Base-by-base conservation (phyloP, 2,329 filamentous ascomycete genomes). In the Monascus ruber region DNA sequence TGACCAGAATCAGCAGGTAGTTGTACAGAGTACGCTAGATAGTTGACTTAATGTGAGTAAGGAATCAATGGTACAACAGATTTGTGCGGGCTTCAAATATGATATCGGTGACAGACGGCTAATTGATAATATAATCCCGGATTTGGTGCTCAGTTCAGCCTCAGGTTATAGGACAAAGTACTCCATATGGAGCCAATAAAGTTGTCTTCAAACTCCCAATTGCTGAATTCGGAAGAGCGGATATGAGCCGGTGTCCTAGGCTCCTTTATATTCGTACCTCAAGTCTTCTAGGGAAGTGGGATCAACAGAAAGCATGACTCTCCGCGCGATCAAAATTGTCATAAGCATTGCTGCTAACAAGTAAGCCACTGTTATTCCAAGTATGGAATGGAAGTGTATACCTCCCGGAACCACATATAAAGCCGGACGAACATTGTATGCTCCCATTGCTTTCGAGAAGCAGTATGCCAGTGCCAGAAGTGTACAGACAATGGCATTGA, bases 201-300 rank as follows among this genome's bases (percentile, higher is more conserved):
- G 17, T 17, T 17, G 17, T 17, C 3, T 2, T 17, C 3, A 17
- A 17, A 17, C 17, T 17, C 17, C 2, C 17, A 17, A 17, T 17
- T 17, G n/a, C 3, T 17, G 17, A 17, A 17, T 17, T 17, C 17
- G 17, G 17, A 3, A 17, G 17, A 17, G 17, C 17, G 17, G 17
- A 17, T 17, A 17, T 17, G 3, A 17, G 17, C 17, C 17, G 17
- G 17, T 17, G 17, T 17, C 17, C 36, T 56, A 64, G 25, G 60
- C 63, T 28, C 63, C 63, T 48, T 66, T 66, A 40, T 63, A 65
- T 27, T 55, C 55, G 43, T 66, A 66, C 31, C 56, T 59, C 34
- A 66, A 55, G 41, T 52, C 47, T 42, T 65, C 59, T 31, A 66
- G 56, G 29, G 56, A 43, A 9, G 49, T 49, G 6, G 65, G 43